A percentile compares a stretch with the other conserved stretches of the same genome.
phyloP scores from a whole-genome alignment of 495 filamentous ascomycete genomes.

The Podospora didyma region DNA sequence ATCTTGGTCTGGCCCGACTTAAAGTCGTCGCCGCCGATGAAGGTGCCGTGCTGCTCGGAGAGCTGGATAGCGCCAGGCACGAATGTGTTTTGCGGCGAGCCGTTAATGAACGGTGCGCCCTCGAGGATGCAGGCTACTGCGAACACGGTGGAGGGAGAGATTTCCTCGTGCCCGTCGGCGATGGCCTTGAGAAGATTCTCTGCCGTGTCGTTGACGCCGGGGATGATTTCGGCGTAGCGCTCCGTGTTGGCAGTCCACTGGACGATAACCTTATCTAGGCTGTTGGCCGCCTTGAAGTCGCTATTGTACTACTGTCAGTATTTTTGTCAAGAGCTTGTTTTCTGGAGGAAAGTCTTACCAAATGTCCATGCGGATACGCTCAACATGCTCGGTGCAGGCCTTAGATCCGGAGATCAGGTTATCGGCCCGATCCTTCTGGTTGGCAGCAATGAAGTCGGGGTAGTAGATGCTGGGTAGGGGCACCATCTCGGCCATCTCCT shows the following conservation, averaged over 20 bases:
- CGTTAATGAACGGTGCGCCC: too few relatives aligned
- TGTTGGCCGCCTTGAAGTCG: slow-evolving; percentile 84
- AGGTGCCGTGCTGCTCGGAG: too few relatives aligned
- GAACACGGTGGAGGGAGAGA: too few relatives aligned
- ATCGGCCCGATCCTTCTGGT: too few relatives aligned
- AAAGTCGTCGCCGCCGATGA: too few relatives aligned
- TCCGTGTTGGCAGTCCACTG: slow-evolving; percentile 99
- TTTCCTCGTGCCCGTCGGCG: too few relatives aligned
- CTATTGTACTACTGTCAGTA: slow-evolving; percentile 37
- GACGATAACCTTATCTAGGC: slow-evolving; percentile 92
- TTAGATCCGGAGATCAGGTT: slow-evolving; percentile 79
- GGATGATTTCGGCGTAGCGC: slow-evolving; percentile 87
- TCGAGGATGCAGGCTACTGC: too few relatives aligned
- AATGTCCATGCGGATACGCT: slow-evolving; percentile 92
- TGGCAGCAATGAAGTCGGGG: too few relatives aligned
- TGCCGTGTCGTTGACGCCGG: too few relatives aligned
- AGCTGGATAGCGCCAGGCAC: slow-evolving; percentile 97
- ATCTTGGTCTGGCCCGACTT: too few relatives aligned
- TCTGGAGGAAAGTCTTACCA: slow-evolving; percentile 51
- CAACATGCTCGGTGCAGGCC: slow-evolving; percentile 80
- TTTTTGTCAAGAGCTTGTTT: background rate
- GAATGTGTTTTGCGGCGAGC: slow-evolving; percentile 98
- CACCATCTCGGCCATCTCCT: slow-evolving; percentile 87
- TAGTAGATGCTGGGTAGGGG: slow-evolving; percentile 93
- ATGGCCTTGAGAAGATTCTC: too few relatives aligned